Evolutionary conservation across 768 basidiomycete species (phyloP), one percentile per base, ranked within the genome.

Genomic region (Polyporus arcularius): DNA sequence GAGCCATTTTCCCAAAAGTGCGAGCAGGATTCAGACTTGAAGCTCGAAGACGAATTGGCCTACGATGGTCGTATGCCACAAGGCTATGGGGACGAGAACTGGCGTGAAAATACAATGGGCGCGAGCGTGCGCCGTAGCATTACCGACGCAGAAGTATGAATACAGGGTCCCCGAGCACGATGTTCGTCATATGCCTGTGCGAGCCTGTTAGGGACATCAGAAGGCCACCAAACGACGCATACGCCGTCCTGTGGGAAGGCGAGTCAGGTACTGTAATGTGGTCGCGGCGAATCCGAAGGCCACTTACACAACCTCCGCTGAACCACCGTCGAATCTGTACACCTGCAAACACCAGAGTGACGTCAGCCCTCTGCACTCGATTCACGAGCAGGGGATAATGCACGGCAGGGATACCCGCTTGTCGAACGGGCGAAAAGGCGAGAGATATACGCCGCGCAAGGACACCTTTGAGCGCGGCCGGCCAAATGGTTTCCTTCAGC

Each of bases 161-260:
- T 56, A 98, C 82, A 51, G 94, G 90, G 70, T 98, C 94, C 31
- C 96, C 96, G 4, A 98, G 85, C 14, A 96, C 94, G 58, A 99
- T 87, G 67, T 84, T 87, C 38, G 92, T 87, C 82, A 99, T 82
- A 77, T 98, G 95, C 58, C 97, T 85, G 76, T 87, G 95, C 35
- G 88, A 92, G 2, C 97, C 97, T 31, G 93, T 89, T 53, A 99
- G 76, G 0, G 97, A 94, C 87, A 99, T 88, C 41, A 99, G 80
- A 16, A 99, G 81, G 21, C 97, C 97, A 42, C 97, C 97, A 62
- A 97, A 99, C 8, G 96, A 98, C 45, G 91, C 90, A 73, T 98
- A 99, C 18, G 89, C 96, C 30, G 96, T 97, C 54, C 96, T 98
- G 67, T 42, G 57, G 7, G 5, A 4, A 48, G 53, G 41, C 61